phyloP scores from a whole-genome alignment of 2,329 filamentous ascomycete species.

The Mollisiaceae sp. region DNA sequence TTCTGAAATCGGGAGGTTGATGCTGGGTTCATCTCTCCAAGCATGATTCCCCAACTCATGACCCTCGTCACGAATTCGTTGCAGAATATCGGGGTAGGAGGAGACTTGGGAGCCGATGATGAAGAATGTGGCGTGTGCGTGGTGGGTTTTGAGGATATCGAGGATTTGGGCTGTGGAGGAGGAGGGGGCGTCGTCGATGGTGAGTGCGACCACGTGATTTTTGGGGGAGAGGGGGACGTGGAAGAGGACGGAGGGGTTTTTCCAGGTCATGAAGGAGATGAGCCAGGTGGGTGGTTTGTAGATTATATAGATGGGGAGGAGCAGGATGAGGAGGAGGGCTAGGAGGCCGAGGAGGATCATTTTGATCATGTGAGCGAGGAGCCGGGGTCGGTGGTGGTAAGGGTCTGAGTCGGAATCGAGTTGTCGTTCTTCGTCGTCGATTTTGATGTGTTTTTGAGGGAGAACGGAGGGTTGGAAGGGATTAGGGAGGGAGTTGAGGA shows the following conservation, averaged over 20 bases:
- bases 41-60: constrained; percentile 87
- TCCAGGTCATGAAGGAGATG: constrained; percentile 71
- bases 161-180: constrained; percentile 73
- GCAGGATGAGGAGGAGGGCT: constrained; percentile 30
- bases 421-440: constrained; percentile 40
- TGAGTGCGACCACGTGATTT: constrained; percentile 76
- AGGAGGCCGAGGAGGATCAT: constrained; percentile 35
- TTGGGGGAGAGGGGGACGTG: constrained; percentile 61
- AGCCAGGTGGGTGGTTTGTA: constrained; percentile 81
- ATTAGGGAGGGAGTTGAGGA: constrained; percentile 8
- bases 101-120: constrained; percentile 80
- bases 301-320: constrained; percentile 65
- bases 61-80: constrained; percentile 62
- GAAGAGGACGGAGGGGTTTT: constrained; percentile 82
- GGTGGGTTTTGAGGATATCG: constrained; percentile 65
- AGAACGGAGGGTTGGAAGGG: constrained; percentile 2
- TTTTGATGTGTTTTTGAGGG: constrained; percentile 39
- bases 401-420: neutral
- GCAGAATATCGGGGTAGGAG: constrained; percentile 56
- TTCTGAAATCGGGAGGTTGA: constrained; percentile 60
- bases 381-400: neutral
- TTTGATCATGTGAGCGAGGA: constrained; percentile 15
- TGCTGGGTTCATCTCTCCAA: constrained; percentile 82
- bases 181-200: constrained; percentile 86
- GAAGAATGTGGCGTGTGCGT: constrained; percentile 83